Evolutionary conservation across 2,329 filamentous ascomycete genomes (phyloP), one percentile per base, ranked within the genome.

Genomic region (Sporothrix pseudoabietina): DNA sequence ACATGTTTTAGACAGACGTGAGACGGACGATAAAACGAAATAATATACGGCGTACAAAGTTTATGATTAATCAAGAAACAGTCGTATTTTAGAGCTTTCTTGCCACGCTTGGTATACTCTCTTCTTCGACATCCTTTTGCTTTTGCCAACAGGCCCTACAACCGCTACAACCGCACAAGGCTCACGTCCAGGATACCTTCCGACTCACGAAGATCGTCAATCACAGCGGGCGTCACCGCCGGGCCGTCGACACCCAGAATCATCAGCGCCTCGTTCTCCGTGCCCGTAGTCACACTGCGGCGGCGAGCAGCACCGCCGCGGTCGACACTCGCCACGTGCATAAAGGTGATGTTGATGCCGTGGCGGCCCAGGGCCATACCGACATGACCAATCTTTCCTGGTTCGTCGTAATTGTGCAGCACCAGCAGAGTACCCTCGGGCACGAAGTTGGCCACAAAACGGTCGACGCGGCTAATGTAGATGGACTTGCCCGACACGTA

Each of bases 321-420:
- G 73, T 86, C 85, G 75, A 92, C 79, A 19, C 85, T 84, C 3
- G 87, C 87, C 1, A 94, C 92, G 78, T 88, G 90, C 93, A 95
- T 96, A 79, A 91, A 94, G 63, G 87, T 87, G 80, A 95, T 93
- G 78, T 96, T 96, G 71, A 96, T 89, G 0, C 88, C 89, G 52
- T 91, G 87, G 52, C 85, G 85, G 0, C 92, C 93, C 35, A 95
- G 82, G 70, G 90, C 85, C 73, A 86, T 90, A 0, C 93, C 93
- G 2, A 96, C 92, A 52, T 89, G 89, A 1, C 93, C 93, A 79
- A 96, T 95, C 84, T 94, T 94, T 12, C 93, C 93, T 0, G 92
- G 92, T 76, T 90, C 87, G 78, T 96, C 92, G 78, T 92, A 94
- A 82, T 95, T 95, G 78, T 93, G 88, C 77, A 93, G 87, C 74